Evolutionary conservation across 805 yeast genomes (phyloP), one percentile per base, ranked within the genome.

Genomic region (Wilhelminamyces savonicus): DNA sequence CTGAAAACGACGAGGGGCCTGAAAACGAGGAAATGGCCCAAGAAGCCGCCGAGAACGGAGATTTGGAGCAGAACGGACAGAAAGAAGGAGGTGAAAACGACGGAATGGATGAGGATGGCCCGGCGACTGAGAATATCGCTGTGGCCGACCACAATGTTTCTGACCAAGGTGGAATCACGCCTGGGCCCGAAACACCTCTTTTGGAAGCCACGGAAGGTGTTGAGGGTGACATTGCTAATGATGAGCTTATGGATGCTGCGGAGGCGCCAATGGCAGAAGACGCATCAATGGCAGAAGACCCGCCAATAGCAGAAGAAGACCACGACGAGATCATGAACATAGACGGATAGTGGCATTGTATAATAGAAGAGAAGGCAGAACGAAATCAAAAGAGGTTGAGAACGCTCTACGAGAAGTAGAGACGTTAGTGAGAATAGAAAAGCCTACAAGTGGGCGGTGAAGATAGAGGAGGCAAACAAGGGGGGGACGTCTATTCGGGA

Each of bases 21-120:
- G 41, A 36, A n/a, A 41, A 26, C 16, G 46, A 41, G 14, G 40
- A 31, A 3, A 34, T 25, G n/a, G 41, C 36, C 10, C 36, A 33
- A 4, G 41, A 32, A 7, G 35, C 35, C 10, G 30, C 34, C 12
- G 34, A 33, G 6, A 21, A 19, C 7, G 23, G 20, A 7, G 35
- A 23, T 13, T 30, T 35, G 10, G 30, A 22, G 16, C 4, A 13
- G 21, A 19, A n/a, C n/a, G 3, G 26, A n/a, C 20, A 7, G 8
- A 17, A 6, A 6, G 20, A 6, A 17, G 20, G 8, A 7, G 8
- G 20, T 9, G 20, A 9, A 17, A 9, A 6, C 20, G 20, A 9
- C 20, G 20, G 20, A n/a, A n/a, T 17, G 20, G 20, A 17, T 7
- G 9, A 17, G 8, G 8, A 6, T 17, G 8, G 6, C 20, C 8